Evolutionary conservation across 805 yeast genomes (phyloP), one percentile per base, ranked within the genome.

Genomic region (Torulaspora gathmanii): DNA sequence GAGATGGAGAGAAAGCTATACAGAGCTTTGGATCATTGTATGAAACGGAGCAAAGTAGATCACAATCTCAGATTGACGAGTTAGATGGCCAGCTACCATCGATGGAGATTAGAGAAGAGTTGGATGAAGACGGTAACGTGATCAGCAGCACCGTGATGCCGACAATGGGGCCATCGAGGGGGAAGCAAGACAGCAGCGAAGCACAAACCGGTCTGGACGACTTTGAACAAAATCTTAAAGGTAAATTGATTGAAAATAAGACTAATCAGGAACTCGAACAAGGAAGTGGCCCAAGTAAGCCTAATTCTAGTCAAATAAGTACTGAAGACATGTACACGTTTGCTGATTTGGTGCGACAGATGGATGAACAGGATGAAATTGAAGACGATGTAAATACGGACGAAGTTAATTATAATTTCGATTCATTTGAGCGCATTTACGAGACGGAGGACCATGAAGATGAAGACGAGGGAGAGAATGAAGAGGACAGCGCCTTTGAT

Each of bases 91-190:
- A 72, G 1, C 55, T 81, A 2, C 89, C 87, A 1, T 69, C 86
- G 19, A 79, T 88, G 80, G 96, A 89, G 46, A 90, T 90, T 17
- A 72, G 81, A 42, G 97, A 89, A 58, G 85, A 81, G 42, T 63
- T 90, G 30, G 96, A 89, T 63, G 96, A 86, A 0, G 81, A 85
- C n/a, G 96, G 80, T 0, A 79, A 85, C 48, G 73, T 89, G 1
- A 59, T 84, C 1, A 62, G 50, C 11, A 59, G 78, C n/a, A 53
- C 68, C 3, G 68, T 79, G 2, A 67, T 67, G 25, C 77, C 77
- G 0, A 67, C 71, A 19, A 55, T 59, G 29, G 55, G 31, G 17
- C 30, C 47, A 53, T 19, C 55, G 55, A 44, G 50, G 47, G 23
- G 46, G 47, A 40, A 17, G 43, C 49, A 13, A 16, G 36, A 39